Percentiles rank a stretch among this genome's conserved stretches.
Conservation (phyloP, 2,329 filamentous ascomycete genomes). For the Cladobotryum protrusum region DNA sequence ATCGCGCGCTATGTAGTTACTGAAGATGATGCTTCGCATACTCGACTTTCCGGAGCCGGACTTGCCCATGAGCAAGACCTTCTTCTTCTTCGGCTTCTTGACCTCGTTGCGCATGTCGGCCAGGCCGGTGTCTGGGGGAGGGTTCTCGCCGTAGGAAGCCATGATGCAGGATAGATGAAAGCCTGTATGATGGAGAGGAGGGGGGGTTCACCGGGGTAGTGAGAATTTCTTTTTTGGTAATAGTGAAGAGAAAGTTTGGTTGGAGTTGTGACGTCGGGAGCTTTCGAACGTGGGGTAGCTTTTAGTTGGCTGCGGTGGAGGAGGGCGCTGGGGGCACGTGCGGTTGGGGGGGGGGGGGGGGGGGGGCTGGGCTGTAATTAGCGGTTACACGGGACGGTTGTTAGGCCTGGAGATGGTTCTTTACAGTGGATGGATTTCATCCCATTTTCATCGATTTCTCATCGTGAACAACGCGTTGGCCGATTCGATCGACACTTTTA, state of each 20-base stretch:
- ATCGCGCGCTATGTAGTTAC: slow-evolving; percentile 96
- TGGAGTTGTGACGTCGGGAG: not conserved
- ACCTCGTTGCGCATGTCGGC: slow-evolving; percentile 43
- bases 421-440: too few species aligned
- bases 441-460: not conserved
- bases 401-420: too few species aligned
- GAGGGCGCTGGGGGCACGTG: not conserved
- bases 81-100: slow-evolving; percentile 75
- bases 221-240: not conserved
- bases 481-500: too few species aligned
- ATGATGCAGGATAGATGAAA: slow-evolving; percentile 15
- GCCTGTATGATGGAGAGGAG: too few species aligned
- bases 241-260: not conserved
- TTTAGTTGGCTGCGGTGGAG: not conserved
- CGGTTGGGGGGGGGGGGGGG: too few species aligned
- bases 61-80: slow-evolving; percentile 88
- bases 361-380: not conserved
- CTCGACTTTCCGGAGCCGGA: slow-evolving; percentile 96
- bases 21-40: slow-evolving; percentile 98
- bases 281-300: not conserved
- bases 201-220: too few species aligned
- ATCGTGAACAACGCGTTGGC: too few species aligned
- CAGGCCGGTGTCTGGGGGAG: slow-evolving; percentile 22
- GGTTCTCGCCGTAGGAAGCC: slow-evolving; percentile 29
- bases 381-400: too few species aligned